Conservation (phyloP, 2,329 filamentous ascomycete species). For the Ophiostoma sp. region DNA sequence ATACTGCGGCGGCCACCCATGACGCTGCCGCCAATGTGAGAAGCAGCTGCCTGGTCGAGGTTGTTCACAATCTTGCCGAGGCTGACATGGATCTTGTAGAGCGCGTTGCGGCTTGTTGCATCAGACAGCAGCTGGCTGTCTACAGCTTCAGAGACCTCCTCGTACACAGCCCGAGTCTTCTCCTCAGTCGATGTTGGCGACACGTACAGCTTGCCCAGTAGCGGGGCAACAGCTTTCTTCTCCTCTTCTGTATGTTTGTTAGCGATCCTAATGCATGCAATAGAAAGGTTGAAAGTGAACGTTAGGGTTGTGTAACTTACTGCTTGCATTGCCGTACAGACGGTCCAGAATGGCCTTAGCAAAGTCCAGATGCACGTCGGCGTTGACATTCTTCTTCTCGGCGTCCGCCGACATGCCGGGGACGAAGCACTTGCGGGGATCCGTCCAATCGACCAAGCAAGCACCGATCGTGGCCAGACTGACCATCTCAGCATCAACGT, state of each 20-base stretch:
- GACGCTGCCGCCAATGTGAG: slow-evolving; percentile 15
- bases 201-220: slow-evolving; percentile 82
- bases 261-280: slow-evolving; percentile 28
- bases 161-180: slow-evolving; percentile 59
- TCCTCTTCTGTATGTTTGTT: slow-evolving; percentile 66
- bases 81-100: slow-evolving; percentile 68
- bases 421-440: slow-evolving; percentile 72
- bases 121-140: slow-evolving; percentile 62
- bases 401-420: slow-evolving; percentile 47
- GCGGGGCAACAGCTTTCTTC: slow-evolving; percentile 74
- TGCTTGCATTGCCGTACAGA: slow-evolving; percentile 64
- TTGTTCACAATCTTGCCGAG: slow-evolving; percentile 67
- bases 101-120: slow-evolving; percentile 61
- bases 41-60: slow-evolving; percentile 46
- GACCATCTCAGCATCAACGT: slow-evolving; percentile 76
- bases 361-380: slow-evolving; percentile 78
- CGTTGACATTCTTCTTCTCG: slow-evolving; percentile 65
- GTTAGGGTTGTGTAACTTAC: slow-evolving; percentile 50
- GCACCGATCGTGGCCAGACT: slow-evolving; percentile 74
- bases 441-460: slow-evolving; percentile 91
- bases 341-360: slow-evolving; percentile 76
- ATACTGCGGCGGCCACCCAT: slow-evolving; percentile 40
- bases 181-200: slow-evolving; percentile 63
- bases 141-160: slow-evolving; percentile 61
- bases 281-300: neutral